phyloP scores from a whole-genome alignment of 176 grass and related monocot genomes.

The Aegilops longissima region DNA sequence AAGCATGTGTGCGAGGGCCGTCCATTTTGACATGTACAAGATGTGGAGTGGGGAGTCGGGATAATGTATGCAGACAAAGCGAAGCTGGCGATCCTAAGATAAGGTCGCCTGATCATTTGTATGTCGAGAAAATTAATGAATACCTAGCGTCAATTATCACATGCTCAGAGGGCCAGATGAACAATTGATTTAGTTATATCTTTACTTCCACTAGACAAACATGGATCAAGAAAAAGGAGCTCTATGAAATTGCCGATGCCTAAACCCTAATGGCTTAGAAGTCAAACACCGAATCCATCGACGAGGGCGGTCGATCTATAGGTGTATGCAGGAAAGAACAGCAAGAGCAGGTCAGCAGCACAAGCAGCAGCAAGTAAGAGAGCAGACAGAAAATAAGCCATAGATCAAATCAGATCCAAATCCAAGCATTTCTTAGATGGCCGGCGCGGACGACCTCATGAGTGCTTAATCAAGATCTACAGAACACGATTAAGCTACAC shows the following conservation, averaged over 20 bases:
- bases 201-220: not conserved
- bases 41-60: not conserved
- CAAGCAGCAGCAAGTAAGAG: too few species aligned
- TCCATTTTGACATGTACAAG: not conserved
- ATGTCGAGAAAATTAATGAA: not conserved
- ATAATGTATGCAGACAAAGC: not conserved
- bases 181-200: not conserved
- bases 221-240: not conserved
- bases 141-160: not conserved
- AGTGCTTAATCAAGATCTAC: not conserved
- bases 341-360: not conserved
- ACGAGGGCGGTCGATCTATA: not conserved
- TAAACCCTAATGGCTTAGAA: not conserved
- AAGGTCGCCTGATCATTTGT: not conserved
- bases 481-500: not conserved
- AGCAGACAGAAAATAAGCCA: too few species aligned
- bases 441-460: not conserved
- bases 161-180: not conserved
- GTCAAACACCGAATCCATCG: not conserved
- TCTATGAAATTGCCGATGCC: not conserved
- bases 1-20: not conserved
- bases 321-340: not conserved
- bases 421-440: not conserved
- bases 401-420: not conserved
- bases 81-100: not conserved